Evolutionary conservation across 2,329 filamentous ascomycete species (phyloP).

Genomic region (Arthrobotrys pseudoclavata): DNA sequence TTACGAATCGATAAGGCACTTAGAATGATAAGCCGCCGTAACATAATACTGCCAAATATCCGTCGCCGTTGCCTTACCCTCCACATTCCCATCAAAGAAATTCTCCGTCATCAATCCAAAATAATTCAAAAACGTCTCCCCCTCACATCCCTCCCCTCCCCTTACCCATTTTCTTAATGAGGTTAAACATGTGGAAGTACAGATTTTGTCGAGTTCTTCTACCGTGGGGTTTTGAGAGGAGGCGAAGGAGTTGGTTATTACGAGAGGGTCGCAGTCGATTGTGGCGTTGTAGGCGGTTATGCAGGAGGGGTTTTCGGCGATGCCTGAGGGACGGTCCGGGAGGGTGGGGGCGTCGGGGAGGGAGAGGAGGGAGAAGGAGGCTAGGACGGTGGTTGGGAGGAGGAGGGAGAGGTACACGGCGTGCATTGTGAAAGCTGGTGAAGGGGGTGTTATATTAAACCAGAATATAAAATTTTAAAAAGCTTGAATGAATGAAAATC

Average conservation of each 20-base stretch:
- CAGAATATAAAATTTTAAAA: conserved; percentile 5
- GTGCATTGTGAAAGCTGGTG: conserved; percentile 10
- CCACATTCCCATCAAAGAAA: conserved; percentile 26
- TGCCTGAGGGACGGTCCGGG: conserved; percentile 7
- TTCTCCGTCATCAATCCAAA: conserved; percentile 17
- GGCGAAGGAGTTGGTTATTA: conserved; percentile 30
- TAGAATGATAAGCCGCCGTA: conserved; percentile 32
- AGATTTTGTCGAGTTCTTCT: conserved; percentile 25
- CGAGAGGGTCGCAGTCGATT: conserved; percentile 31
- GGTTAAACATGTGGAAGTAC: conserved; percentile 21
- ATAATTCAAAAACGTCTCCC: conserved; percentile 29
- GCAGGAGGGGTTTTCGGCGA: conserved; percentile 27
- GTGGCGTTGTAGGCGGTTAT: conserved; percentile 48
- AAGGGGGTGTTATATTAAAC: conserved; percentile 6
- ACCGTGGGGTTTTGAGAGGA: not conserved
- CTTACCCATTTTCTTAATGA: conserved; percentile 39
- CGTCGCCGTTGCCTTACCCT: not conserved
- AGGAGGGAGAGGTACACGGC: not conserved
- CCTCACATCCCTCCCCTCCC: conserved; percentile 27
- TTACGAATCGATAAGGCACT: conserved; percentile 30
- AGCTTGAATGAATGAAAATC: not conserved
- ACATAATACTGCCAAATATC: conserved; percentile 50
- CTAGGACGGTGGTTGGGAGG: conserved; percentile 23
- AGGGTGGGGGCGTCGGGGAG: conserved; percentile 9
- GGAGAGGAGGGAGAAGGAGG: conserved; percentile 48